These are phyloP conservation scores for Agrocybe pediades DNA, from an alignment of 768 basidiomycete genomes.

Conservation along the genomic window DNA sequence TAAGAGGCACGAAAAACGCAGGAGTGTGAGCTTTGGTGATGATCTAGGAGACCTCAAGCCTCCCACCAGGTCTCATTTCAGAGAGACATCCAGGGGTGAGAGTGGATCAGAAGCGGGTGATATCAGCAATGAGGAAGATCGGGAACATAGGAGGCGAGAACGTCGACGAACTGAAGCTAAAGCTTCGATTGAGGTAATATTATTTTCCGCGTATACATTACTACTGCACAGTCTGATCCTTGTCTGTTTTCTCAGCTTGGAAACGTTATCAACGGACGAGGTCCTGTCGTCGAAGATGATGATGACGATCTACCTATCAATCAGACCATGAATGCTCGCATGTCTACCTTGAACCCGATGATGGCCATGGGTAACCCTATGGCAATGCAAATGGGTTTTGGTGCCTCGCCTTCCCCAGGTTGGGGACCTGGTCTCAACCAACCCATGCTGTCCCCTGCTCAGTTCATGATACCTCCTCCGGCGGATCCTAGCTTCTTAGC, in stretches of 20 bases:
- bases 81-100: conserved; percentile 27
- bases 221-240: conserved; percentile 7
- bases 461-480: conserved; percentile 46
- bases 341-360: conserved; percentile 48
- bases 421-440: conserved; percentile 23
- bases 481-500: conserved; percentile 61
- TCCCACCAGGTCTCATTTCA: conserved; percentile 19
- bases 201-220: conserved; percentile 8
- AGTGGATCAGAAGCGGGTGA: conserved; percentile 24
- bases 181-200: conserved; percentile 83
- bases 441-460: conserved; percentile 41
- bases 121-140: conserved; percentile 44
- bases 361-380: conserved; percentile 39
- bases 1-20: conserved; percentile 40
- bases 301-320: conserved; percentile 52
- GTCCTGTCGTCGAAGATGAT: conserved; percentile 58
- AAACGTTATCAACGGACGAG: conserved; percentile 82
- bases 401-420: conserved; percentile 13
- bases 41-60: conserved; percentile 24
- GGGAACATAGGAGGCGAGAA: conserved; percentile 64
- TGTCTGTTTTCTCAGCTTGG: conserved; percentile 59
- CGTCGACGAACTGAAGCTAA: conserved; percentile 81
- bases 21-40: conserved; percentile 75
- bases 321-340: conserved; percentile 39
- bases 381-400: conserved; percentile 35